These are phyloP conservation scores for Magnolia changhungtana DNA, from an alignment of 164 flowering plant species.

Conservation along the genomic window DNA sequence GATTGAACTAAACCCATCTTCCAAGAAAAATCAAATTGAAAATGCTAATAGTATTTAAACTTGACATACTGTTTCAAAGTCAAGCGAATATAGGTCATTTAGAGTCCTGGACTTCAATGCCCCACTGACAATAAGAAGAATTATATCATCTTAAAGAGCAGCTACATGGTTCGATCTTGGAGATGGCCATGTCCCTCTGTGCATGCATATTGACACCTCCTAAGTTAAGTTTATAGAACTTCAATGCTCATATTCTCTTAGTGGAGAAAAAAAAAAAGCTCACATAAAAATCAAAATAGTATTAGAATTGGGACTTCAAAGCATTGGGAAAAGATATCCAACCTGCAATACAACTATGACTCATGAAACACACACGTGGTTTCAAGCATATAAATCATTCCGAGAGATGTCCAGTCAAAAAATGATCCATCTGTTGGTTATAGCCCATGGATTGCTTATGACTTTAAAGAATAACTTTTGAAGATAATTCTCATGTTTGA, in stretches of 20 bases:
- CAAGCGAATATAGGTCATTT: slow-evolving; percentile 90
- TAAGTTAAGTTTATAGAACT: neutral
- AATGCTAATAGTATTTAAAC: neutral
- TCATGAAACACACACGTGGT: neutral
- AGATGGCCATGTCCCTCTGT: slow-evolving; percentile 91
- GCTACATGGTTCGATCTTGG: slow-evolving; percentile 90
- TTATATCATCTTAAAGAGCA: slow-evolving; percentile 80
- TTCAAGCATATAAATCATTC: slow-evolving; percentile 7
- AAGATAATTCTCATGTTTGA: too few species aligned
- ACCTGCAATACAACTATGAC: too few species aligned
- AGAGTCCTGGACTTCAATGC: slow-evolving; percentile 70
- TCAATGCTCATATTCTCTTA: neutral
- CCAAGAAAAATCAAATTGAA: neutral
- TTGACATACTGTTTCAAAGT: slow-evolving; percentile 82
- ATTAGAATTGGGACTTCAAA: too few species aligned
- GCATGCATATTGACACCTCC: slow-evolving; percentile 2
- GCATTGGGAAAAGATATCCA: neutral
- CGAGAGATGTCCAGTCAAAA: neutral
- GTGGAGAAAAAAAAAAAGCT: neutral
- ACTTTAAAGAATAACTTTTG: too few species aligned
- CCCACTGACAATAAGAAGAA: slow-evolving; percentile 82
- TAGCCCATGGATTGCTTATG: too few species aligned
- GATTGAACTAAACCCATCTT: neutral
- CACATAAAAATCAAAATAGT: too few species aligned
- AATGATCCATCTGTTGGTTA: too few species aligned